These are phyloP conservation scores for Voacanga thouarsii DNA, from an alignment of 257 asterid genomes.

Conservation along the genomic window DNA sequence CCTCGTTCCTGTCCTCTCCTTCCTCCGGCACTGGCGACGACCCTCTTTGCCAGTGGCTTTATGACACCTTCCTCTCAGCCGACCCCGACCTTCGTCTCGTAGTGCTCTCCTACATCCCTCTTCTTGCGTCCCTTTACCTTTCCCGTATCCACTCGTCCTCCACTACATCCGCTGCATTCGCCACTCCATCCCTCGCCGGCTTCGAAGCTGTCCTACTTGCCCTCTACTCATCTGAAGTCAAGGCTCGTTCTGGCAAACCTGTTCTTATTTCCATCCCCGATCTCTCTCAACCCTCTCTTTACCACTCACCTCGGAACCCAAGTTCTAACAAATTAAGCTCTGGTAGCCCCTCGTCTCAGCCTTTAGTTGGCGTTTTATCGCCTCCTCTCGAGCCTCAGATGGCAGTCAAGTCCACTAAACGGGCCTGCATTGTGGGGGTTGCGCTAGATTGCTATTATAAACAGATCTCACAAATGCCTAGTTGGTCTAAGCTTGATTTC, in stretches of 20 bases:
- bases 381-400: slow-evolving; percentile 79
- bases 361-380: slow-evolving; percentile 56
- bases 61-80: slow-evolving; percentile 74
- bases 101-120: slow-evolving; percentile 72
- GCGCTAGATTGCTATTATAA: slow-evolving; percentile 81
- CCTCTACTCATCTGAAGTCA: slow-evolving; percentile 66
- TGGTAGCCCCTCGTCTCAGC: slow-evolving; percentile 22
- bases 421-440: slow-evolving; percentile 85
- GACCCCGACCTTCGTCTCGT: slow-evolving; percentile 83
- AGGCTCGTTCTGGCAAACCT: slow-evolving; percentile 74
- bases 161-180: slow-evolving; percentile 25
- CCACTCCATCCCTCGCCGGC: slow-evolving; percentile 57
- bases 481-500: slow-evolving; percentile 81
- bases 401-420: slow-evolving; percentile 86
- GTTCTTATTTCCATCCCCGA: slow-evolving; percentile 68
- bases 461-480: slow-evolving; percentile 88
- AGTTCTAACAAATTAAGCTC: slow-evolving; percentile 36
- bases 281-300: slow-evolving; percentile 86
- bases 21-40: slow-evolving; percentile 74
- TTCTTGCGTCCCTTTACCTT: slow-evolving; percentile 58
- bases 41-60: slow-evolving; percentile 88
- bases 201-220: slow-evolving; percentile 89
- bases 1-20: slow-evolving; percentile 50
- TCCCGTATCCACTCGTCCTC: slow-evolving; percentile 58
- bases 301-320: slow-evolving; percentile 64